A percentile compares a stretch with the other conserved stretches of the same genome.
Evolutionary conservation across 352 stramenopile species (phyloP).

Genomic region (Blastocystis sp.): DNA sequence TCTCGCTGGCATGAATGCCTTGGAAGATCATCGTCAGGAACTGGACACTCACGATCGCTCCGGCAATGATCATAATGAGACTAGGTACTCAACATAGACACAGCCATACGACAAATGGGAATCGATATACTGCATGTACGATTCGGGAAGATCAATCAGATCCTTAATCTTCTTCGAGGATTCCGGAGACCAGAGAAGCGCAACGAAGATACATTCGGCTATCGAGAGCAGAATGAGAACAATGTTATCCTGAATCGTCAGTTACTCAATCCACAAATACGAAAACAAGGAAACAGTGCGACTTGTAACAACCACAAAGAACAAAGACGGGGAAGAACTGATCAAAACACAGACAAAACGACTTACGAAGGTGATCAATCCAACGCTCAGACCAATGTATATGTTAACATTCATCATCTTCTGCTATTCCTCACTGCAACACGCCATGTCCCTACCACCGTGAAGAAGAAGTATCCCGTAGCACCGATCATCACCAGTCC

Average conservation of each 20-base stretch:
- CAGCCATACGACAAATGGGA: not conserved
- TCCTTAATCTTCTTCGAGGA: not conserved
- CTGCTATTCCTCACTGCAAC: not conserved
- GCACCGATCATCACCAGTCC: slow-evolving; percentile 1
- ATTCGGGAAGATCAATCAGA: slow-evolving; percentile 8
- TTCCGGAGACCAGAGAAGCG: not conserved
- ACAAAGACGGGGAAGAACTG: slow-evolving; percentile 25
- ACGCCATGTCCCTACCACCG: not conserved
- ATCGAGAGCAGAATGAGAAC: slow-evolving; percentile 21
- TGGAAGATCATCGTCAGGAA: not conserved
- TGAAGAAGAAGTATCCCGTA: not conserved
- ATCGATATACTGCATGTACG: slow-evolving; percentile 7
- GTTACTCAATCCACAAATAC: not conserved
- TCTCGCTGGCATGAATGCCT: not conserved
- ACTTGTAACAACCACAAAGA: slow-evolving; percentile 7
- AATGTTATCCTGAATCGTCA: not conserved
- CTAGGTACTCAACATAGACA: not conserved
- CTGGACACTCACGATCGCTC: not conserved
- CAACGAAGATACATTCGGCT: not conserved
- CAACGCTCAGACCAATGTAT: not conserved
- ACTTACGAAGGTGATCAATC: slow-evolving; percentile 15
- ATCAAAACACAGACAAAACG: not conserved
- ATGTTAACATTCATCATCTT: not conserved
- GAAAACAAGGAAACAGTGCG: slow-evolving; percentile 3
- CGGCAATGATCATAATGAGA: not conserved